A percentile compares a stretch with the other conserved stretches of the same genome.
Conservation (phyloP, 805 yeast species). For the Candida corydali region DNA sequence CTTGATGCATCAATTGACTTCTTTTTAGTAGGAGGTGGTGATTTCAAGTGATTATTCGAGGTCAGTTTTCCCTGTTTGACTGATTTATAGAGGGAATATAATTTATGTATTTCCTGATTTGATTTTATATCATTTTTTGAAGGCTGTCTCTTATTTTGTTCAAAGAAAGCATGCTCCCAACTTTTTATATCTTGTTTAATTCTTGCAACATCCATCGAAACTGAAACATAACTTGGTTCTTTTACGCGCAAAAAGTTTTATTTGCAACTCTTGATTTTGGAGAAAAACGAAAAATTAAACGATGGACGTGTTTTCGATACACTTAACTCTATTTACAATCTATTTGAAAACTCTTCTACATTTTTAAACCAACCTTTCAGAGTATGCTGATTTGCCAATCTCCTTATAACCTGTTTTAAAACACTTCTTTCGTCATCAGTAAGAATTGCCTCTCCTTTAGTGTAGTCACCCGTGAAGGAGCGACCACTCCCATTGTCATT, state of each 20-base stretch:
- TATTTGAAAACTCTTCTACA: constrained; percentile 9
- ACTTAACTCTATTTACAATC: constrained; percentile 7
- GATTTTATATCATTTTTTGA: constrained; percentile 31
- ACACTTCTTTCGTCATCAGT: constrained; percentile 18
- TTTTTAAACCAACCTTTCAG: constrained; percentile 3
- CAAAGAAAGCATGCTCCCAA: constrained; percentile 36
- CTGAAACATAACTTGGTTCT: not conserved
- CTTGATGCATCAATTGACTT: not conserved
- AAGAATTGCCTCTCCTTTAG: constrained; percentile 14
- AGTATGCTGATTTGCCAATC: constrained; percentile 1
- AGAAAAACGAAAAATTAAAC: no score
- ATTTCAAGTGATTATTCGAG: not conserved
- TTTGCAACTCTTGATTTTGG: no score
- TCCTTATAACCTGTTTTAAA: constrained; percentile 16
- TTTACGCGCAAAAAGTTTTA: no score
- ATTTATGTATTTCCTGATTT: constrained; percentile 21
- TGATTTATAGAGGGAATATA: constrained; percentile 29
- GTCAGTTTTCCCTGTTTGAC: constrained; percentile 11
- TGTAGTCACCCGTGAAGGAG: constrained; percentile 20
- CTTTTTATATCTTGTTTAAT: constrained; percentile 29
- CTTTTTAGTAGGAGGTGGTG: not conserved
- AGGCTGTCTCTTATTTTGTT: constrained; percentile 26
- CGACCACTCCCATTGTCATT: constrained; percentile 17
- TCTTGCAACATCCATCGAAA: constrained; percentile 10
- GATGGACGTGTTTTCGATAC: not conserved